Base-by-base conservation (phyloP, 1,284 basidiomycete species). In the Polyporus tsugae region DNA sequence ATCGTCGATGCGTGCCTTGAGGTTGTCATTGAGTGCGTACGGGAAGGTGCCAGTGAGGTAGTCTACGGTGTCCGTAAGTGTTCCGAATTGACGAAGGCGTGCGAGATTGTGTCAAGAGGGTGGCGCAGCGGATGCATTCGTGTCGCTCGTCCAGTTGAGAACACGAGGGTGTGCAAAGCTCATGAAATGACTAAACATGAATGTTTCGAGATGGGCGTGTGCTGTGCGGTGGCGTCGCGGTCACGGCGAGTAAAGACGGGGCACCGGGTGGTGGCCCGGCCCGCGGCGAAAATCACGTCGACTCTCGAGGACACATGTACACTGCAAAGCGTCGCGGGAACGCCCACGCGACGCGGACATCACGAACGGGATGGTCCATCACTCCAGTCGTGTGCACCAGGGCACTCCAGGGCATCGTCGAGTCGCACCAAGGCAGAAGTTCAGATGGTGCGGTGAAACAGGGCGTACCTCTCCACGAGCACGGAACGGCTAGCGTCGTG, bases 31-130 rank as follows among this genome's bases (percentile, higher is more conserved):
- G 66, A 74, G 72, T 22, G 75, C 77, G 42, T 80, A 78, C 65
- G 80, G 80, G 77, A 92, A 91, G 1, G 90, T 90, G 49, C 77
- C 71, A 15, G 73, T 66, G 62, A 90, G 71, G 76, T 93, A 93
- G 11, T 83, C 90, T 91, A 75, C 52, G 60, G 2, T 5, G 13
- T 58, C 38, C 49, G 22, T 49, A 9, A 49, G 22, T 13, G 46
- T 49, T 49, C 46, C 46, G 46, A 49, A 25, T 13, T 10, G 17
- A 22, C n/a, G 44, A n/a, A 7, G 9, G 44, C n/a, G n/a, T 49
- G 46, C 46, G 25, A 25, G 13, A 6, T 10, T 22, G 22, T 4
- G 46, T 49, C 22, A 49, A 49, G 10, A 3, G 11, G 22, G n/a
- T 22, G 29, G 29, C 29, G 29, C 29, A 29, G 29, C 29, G 41